Percentiles rank a stretch among this genome's conserved stretches.
Conservation (phyloP, 371 early-diverging fungal species). For the Nematocida ausubeli region DNA sequence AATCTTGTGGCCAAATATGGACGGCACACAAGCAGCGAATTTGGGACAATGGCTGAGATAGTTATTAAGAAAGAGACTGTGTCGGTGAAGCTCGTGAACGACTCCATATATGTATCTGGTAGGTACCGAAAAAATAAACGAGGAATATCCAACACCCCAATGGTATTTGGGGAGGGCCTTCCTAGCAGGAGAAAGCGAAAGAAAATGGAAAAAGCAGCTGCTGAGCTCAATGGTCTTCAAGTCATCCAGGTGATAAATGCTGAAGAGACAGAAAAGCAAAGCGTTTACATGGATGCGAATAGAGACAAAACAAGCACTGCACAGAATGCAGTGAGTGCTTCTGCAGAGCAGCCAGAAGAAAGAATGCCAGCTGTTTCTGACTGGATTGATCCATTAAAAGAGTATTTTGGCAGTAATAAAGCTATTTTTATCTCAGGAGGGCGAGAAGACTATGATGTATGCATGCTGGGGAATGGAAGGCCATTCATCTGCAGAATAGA, state of each 20-base stretch:
- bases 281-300: background rate
- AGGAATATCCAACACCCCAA: constrained; percentile 50
- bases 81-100: constrained; percentile 9
- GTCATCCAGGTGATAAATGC: background rate
- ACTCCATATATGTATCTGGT: constrained; percentile 30
- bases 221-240: background rate
- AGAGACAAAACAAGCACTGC: background rate
- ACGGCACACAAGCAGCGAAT: background rate
- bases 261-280: background rate
- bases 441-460: constrained; percentile 90
- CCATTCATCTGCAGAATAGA: constrained; percentile 82
- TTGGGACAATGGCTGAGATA: constrained; percentile 14
- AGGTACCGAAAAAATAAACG: constrained; percentile 44
- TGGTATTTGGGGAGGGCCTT: background rate
- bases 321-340: background rate
- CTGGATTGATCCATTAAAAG: constrained; percentile 36
- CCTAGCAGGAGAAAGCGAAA: background rate
- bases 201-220: background rate
- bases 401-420: constrained; percentile 25
- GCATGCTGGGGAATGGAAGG: constrained; percentile 82
- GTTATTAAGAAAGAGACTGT: background rate
- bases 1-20: background rate
- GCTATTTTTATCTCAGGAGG: constrained; percentile 75
- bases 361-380: constrained; percentile 49
- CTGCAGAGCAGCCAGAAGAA: background rate